Conservation (phyloP, 1,284 basidiomycete species). For the Cryptococcus sp. region DNA sequence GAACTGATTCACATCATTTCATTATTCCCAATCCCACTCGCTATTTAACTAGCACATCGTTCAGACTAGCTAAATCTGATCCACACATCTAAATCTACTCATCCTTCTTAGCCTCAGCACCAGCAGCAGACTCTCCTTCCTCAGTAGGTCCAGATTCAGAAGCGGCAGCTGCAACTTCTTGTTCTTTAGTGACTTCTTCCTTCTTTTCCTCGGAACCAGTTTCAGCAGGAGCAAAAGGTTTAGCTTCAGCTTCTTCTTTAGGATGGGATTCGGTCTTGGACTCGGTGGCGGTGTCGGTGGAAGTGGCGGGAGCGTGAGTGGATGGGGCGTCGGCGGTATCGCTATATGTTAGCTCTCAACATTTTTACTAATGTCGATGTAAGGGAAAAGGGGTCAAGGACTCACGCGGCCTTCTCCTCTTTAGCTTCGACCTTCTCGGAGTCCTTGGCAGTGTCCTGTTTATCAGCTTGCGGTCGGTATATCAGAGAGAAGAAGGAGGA, state of each 20-base stretch:
- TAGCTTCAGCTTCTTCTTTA: not conserved
- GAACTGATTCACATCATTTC: too few species aligned
- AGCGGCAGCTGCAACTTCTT: too few species aligned
- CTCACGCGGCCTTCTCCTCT: slow-evolving; percentile 23
- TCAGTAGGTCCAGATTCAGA: too few species aligned
- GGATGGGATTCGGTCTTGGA: slow-evolving; percentile 10
- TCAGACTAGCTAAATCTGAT: too few species aligned
- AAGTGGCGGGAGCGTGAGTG: not conserved
- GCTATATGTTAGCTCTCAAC: not conserved
- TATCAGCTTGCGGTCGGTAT: not conserved
- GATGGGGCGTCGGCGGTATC: not conserved
- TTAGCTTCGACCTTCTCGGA: slow-evolving; percentile 35
- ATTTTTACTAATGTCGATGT: not conserved
- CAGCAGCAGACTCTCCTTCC: too few species aligned
- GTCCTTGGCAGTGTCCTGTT: slow-evolving; percentile 30
- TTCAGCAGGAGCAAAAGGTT: not conserved
- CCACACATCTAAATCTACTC: too few species aligned
- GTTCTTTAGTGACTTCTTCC: too few species aligned
- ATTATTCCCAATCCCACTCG: too few species aligned
- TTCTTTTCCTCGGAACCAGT: slow-evolving; percentile 19
- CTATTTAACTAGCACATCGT: too few species aligned
- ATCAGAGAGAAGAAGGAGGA: slow-evolving; percentile 17
- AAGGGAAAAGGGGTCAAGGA: slow-evolving; percentile 6
- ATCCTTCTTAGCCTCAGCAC: too few species aligned
- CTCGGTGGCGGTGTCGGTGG: not conserved